Base-by-base conservation (phyloP, 2,329 filamentous ascomycete genomes). In the Purpureocillium takamizusanense region DNA sequence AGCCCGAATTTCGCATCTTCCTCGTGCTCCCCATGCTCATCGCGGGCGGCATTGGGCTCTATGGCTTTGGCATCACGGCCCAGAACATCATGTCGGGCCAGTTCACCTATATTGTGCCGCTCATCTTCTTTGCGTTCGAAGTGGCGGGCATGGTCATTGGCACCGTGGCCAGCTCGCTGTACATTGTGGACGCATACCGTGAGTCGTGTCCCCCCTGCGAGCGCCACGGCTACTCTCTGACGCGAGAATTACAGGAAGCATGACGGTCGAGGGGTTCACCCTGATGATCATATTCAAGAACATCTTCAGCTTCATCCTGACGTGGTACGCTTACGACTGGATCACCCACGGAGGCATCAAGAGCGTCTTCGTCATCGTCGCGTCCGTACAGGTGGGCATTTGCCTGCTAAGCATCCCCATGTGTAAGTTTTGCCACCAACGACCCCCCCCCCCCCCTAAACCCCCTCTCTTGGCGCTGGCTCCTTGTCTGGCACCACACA, bases 221-320 rank as follows among this genome's bases (percentile, higher is more conserved):
- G n/a, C n/a, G n/a, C n/a, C n/a, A n/a, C n/a, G n/a, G n/a, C n/a
- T n/a, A n/a, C n/a, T n/a, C n/a, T n/a, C n/a, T n/a, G n/a, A n/a
- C n/a, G n/a, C n/a, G n/a, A 34, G 36, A 11, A 21, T 21, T n/a
- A n/a, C 38, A 85, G 82, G 81, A 7, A 81, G 90, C 44, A 77
- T 94, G 40, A 78, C 86, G 1, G 77, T 95, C 35, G 89, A 95
- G 61, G 85, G 81, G 7, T 94, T 95, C 57, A 95, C 88, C 0
- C 86, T 86, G 61, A 76, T 92, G 57, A 74, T 95, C 46, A 81
- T 95, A 38, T 95, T 95, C 70, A 95, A 95, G 63, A 95, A 95
- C 61, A 74, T 95, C 45, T 94, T 95, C 65, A 85, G 81, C 45
- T 95, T 94, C 51, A 77, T 79, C 7, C 66, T 95, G 40, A 94